Evolutionary conservation across 441 rosid species (phyloP).

Genomic region (Populus trichocarpa): DNA sequence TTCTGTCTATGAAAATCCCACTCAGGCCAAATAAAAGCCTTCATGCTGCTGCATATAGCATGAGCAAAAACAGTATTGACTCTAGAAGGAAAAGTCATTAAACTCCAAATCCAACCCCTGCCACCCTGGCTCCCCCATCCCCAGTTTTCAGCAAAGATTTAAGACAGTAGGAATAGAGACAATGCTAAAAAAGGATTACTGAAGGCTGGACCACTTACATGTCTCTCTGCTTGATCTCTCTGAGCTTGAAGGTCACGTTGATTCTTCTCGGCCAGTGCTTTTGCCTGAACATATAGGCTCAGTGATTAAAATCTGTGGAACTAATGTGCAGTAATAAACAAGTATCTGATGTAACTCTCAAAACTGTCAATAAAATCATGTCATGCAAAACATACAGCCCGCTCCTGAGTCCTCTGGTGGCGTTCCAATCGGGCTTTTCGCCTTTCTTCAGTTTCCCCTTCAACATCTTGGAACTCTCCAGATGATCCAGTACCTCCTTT

Average conservation of each 20-base stretch:
- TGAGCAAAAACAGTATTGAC: background rate
- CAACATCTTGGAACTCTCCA: constrained; percentile 79
- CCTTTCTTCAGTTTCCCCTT: constrained; percentile 90
- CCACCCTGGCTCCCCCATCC: too few relatives aligned
- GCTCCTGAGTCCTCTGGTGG: constrained; percentile 96
- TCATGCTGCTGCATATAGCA: background rate
- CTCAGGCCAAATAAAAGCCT: background rate
- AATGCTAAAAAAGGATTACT: constrained; percentile 1
- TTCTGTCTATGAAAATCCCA: background rate
- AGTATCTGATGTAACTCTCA: background rate
- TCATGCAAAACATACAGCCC: constrained; percentile 60
- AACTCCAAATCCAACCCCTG: background rate
- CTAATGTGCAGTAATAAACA: background rate
- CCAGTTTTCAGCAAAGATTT: background rate
- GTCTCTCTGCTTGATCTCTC: constrained; percentile 93
- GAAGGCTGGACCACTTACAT: constrained; percentile 52
- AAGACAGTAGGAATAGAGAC: background rate
- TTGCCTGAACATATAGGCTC: constrained; percentile 49
- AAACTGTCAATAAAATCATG: constrained; percentile 4
- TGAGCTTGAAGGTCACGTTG: constrained; percentile 83
- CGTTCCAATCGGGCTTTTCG: constrained; percentile 89
- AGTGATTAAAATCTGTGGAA: constrained; percentile 9
- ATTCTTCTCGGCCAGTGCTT: constrained; percentile 94
- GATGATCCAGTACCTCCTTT: constrained; percentile 50
- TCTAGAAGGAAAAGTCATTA: background rate